phyloP scores from a whole-genome alignment of 2,329 filamentous ascomycete species.

The Xylariomycetidae sp. region DNA sequence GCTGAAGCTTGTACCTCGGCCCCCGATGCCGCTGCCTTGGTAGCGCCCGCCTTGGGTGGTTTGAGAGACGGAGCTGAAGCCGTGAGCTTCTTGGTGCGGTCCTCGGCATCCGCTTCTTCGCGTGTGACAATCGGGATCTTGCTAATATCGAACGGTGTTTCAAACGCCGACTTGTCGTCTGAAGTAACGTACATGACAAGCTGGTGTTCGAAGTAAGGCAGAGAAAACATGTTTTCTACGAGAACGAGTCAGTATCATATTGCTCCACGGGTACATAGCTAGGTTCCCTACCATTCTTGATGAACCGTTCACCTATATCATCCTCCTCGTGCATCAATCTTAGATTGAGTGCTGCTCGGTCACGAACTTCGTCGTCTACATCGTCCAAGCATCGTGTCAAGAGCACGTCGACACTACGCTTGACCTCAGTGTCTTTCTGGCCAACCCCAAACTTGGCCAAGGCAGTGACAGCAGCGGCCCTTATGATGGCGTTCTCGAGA shows the following conservation, averaged over 20 bases:
- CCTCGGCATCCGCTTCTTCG: slow-evolving; percentile 93
- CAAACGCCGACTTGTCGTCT: slow-evolving; percentile 80
- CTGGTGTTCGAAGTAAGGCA: slow-evolving; percentile 93
- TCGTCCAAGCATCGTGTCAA: slow-evolving; percentile 93
- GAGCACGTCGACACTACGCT: slow-evolving; percentile 89
- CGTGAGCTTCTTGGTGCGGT: slow-evolving; percentile 95
- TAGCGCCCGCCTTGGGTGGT: slow-evolving; percentile 74
- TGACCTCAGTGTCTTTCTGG: slow-evolving; percentile 93
- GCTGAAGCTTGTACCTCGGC: slow-evolving; percentile 74
- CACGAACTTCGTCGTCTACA: slow-evolving; percentile 94
- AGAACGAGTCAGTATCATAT: slow-evolving; percentile 23
- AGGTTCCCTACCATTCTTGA: slow-evolving; percentile 72
- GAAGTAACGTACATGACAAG: slow-evolving; percentile 97
- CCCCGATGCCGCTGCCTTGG: slow-evolving; percentile 64
- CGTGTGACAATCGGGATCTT: slow-evolving; percentile 89
- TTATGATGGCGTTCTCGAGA: slow-evolving; percentile 91
- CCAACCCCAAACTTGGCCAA: slow-evolving; percentile 96
- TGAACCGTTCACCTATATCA: slow-evolving; percentile 78
- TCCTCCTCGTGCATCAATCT: slow-evolving; percentile 90
- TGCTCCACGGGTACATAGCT: too few species aligned
- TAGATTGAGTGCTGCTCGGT: slow-evolving; percentile 89
- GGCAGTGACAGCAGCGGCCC: slow-evolving; percentile 91
- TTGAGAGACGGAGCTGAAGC: slow-evolving; percentile 90
- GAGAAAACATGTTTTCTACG: slow-evolving; percentile 89
- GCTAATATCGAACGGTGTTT: slow-evolving; percentile 81